A percentile compares a stretch with the other conserved stretches of the same genome.
phyloP scores from a whole-genome alignment of 164 flowering plant species.

The Piper betle region DNA sequence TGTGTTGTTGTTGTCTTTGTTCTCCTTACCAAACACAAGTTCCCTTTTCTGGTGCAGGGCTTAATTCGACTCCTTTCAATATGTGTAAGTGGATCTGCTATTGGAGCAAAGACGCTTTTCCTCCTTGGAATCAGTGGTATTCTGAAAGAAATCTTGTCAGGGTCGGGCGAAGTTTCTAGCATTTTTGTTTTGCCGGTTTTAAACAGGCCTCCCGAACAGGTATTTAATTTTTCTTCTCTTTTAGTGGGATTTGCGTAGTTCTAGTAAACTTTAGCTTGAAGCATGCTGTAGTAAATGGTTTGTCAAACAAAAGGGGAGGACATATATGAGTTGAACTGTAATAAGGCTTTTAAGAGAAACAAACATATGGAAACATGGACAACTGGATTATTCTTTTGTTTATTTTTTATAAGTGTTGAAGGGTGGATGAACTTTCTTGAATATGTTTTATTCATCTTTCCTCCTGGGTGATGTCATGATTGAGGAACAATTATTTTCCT shows the following conservation, averaged over 20 bases:
- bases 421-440: too few species aligned
- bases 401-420: too few species aligned
- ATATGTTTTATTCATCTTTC: too few species aligned
- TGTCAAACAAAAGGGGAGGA: too few species aligned
- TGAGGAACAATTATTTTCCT: too few species aligned
- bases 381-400: too few species aligned
- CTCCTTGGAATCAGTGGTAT: conserved; percentile 95
- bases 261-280: too few species aligned
- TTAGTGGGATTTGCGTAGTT: background rate
- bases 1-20: background rate
- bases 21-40: background rate
- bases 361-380: too few species aligned
- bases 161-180: conserved; percentile 63
- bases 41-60: conserved; percentile 41
- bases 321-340: too few species aligned
- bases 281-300: too few species aligned
- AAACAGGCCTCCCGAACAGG: conserved; percentile 97
- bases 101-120: conserved; percentile 80
- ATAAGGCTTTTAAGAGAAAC: too few species aligned
- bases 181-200: conserved; percentile 85
- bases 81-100: conserved; percentile 88
- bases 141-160: conserved; percentile 80
- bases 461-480: too few species aligned
- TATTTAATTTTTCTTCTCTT: conserved; percentile 7
- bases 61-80: conserved; percentile 86